These are phyloP conservation scores for Lippia alba DNA, from an alignment of 305 asterid genomes.

Conservation along the genomic window DNA sequence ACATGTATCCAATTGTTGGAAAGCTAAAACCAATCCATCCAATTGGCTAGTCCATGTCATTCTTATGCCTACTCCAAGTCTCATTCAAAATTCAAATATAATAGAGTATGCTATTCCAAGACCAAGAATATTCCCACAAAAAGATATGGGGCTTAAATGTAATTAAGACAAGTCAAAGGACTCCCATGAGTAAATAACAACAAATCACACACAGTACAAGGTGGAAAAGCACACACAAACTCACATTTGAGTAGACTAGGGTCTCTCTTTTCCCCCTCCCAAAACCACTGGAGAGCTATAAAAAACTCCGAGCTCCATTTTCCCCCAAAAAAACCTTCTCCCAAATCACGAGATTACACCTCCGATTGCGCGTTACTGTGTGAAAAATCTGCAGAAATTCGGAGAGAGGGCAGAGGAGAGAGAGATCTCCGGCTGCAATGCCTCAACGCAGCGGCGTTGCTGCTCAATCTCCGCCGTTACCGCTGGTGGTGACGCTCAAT, in stretches of 20 bases:
- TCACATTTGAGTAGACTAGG: background rate
- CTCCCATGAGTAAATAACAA: background rate
- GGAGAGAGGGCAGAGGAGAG: constrained; percentile 23
- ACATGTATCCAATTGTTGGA: background rate
- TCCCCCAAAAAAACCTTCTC: background rate
- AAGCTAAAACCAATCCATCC: background rate
- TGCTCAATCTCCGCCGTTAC: constrained; percentile 54
- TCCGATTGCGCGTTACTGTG: constrained; percentile 28
- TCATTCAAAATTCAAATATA: background rate
- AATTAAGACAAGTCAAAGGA: constrained; percentile 26
- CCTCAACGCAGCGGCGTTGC: constrained; percentile 45
- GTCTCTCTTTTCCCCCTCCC: background rate
- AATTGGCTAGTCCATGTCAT: background rate
- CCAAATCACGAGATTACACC: constrained; percentile 1
- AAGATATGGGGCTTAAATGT: constrained; percentile 26
- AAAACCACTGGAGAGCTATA: constrained; percentile 5
- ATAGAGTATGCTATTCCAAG: background rate
- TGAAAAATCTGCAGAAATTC: constrained; percentile 20
- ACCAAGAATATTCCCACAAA: constrained; percentile 16
- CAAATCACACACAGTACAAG: constrained; percentile 20
- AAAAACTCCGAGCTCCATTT: constrained; percentile 11
- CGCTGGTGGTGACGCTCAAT: constrained; percentile 86
- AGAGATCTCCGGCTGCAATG: constrained; percentile 70
- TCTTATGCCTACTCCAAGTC: background rate
- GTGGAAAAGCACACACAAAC: constrained; percentile 12